Conservation (phyloP, 2,329 filamentous ascomycete species). For the Nemania abortiva region DNA sequence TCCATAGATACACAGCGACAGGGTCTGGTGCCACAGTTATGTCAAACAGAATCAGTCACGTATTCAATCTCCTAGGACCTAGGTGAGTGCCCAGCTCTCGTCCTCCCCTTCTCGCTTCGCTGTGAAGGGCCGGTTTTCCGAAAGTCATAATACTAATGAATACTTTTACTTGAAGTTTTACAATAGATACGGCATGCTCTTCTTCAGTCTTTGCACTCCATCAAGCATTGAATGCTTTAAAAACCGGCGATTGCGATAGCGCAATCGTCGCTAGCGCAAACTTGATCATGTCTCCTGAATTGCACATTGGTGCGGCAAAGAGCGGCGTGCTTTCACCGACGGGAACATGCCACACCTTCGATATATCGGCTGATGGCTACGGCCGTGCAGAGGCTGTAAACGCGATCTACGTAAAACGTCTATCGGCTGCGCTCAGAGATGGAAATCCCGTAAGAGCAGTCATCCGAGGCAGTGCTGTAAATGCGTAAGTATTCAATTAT, state of each 20-base stretch:
- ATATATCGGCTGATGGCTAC: conserved; percentile 62
- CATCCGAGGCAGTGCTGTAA: conserved; percentile 4
- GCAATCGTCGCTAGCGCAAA: conserved; percentile 47
- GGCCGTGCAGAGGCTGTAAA: conserved; percentile 63
- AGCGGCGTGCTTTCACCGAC: conserved; percentile 54
- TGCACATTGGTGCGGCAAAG: conserved; percentile 40
- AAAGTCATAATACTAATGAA: not conserved
- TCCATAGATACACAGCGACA: conserved; percentile 45
- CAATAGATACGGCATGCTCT: conserved; percentile 54
- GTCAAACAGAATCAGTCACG: conserved; percentile 46
- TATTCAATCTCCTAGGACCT: conserved; percentile 51
- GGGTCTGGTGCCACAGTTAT: conserved; percentile 45
- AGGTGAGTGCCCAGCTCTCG: conserved; percentile 51
- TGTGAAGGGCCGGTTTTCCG: not conserved
- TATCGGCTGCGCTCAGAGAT: conserved; percentile 46
- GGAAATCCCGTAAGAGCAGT: conserved; percentile 12
- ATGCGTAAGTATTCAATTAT: conserved; percentile 1
- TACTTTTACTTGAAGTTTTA: conserved; percentile 45
- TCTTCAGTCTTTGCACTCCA: conserved; percentile 49
- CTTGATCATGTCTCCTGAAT: conserved; percentile 42
- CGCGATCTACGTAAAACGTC: conserved; percentile 58
- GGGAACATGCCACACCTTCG: conserved; percentile 56
- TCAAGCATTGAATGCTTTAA: conserved; percentile 37
- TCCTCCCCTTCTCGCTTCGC: conserved; percentile 18
- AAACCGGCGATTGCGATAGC: conserved; percentile 39